Percentiles rank a stretch among this genome's conserved stretches.
These are phyloP conservation scores for Talaromyces wortmannii DNA, from an alignment of 495 filamentous ascomycete species.

Conservation along the genomic window DNA sequence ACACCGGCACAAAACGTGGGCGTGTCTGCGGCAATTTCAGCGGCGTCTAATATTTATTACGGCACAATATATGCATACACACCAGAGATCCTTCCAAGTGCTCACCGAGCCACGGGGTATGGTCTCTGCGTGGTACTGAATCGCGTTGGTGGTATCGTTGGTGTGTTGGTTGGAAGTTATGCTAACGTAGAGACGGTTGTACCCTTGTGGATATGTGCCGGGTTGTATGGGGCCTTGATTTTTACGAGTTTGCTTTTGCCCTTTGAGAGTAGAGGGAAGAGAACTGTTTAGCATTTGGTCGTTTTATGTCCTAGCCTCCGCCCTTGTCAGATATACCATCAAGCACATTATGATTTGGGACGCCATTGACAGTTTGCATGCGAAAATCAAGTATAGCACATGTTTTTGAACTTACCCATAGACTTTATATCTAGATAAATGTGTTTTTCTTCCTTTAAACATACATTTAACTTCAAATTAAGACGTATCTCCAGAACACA, in stretches of 20 bases:
- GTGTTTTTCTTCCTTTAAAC: too few species aligned
- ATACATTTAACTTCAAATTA: too few species aligned
- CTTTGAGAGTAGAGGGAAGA: slow-evolving; percentile 24
- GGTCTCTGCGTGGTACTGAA: slow-evolving; percentile 32
- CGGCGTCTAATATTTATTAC: slow-evolving; percentile 40
- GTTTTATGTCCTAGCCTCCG: too few species aligned
- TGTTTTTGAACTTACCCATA: too few species aligned
- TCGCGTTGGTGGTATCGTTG: slow-evolving; percentile 28
- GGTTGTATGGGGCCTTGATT: slow-evolving; percentile 21
- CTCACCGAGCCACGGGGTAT: slow-evolving; percentile 36
- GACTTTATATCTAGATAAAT: too few species aligned
- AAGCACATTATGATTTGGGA: too few species aligned
- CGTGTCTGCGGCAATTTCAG: slow-evolving; percentile 31
- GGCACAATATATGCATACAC: slow-evolving; percentile 41
- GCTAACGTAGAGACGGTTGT: slow-evolving; percentile 24
- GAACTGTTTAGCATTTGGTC: slow-evolving; percentile 4
- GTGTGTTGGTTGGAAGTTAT: slow-evolving; percentile 30
- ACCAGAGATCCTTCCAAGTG: slow-evolving; percentile 32
- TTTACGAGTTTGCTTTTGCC: slow-evolving; percentile 28
- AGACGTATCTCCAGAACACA: too few species aligned
- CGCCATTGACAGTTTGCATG: neutral
- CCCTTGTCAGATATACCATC: too few species aligned
- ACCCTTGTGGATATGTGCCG: slow-evolving; percentile 33
- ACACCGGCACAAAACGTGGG: slow-evolving; percentile 33
- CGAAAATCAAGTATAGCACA: neutral